These are phyloP conservation scores for Casaregolazyma lundiana DNA, from an alignment of 1,139 yeast species.

Conservation along the genomic window DNA sequence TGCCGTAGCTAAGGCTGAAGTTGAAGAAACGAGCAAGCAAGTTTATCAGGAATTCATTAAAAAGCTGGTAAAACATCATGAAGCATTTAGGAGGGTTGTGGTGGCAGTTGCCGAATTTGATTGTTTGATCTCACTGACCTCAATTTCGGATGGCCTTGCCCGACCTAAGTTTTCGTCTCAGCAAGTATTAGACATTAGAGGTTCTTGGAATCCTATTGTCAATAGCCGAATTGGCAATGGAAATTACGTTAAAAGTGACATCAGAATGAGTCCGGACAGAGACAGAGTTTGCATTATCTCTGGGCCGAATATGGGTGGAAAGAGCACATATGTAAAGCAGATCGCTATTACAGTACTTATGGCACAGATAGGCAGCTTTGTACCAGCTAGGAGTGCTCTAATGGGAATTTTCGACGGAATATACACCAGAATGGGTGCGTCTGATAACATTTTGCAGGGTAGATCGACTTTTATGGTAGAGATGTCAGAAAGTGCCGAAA, in stretches of 20 bases:
- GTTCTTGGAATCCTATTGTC: conserved; percentile 9
- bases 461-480: conserved; percentile 77
- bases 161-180: background rate
- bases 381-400: conserved; percentile 56
- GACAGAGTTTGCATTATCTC: conserved; percentile 55
- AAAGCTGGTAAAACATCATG: conserved; percentile 45
- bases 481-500: conserved; percentile 58
- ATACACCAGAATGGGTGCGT: conserved; percentile 58
- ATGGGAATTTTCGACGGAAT: conserved; percentile 60
- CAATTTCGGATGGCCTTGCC: conserved; percentile 35
- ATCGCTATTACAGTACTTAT: conserved; percentile 58
- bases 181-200: conserved; percentile 2
- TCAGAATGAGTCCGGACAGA: conserved; percentile 42
- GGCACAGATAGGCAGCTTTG: conserved; percentile 90
- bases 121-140: conserved; percentile 67
- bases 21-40: conserved; percentile 50
- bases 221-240: background rate
- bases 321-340: conserved; percentile 64
- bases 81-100: conserved; percentile 47
- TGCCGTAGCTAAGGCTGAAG: conserved; percentile 59
- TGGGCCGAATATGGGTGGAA: conserved; percentile 78
- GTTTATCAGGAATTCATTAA: conserved; percentile 51
- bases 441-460: conserved; percentile 62
- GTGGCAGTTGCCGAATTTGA: conserved; percentile 59
- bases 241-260: conserved; percentile 65